phyloP scores from a whole-genome alignment of 2,329 filamentous ascomycete genomes.

The Colletotrichum karsti region DNA sequence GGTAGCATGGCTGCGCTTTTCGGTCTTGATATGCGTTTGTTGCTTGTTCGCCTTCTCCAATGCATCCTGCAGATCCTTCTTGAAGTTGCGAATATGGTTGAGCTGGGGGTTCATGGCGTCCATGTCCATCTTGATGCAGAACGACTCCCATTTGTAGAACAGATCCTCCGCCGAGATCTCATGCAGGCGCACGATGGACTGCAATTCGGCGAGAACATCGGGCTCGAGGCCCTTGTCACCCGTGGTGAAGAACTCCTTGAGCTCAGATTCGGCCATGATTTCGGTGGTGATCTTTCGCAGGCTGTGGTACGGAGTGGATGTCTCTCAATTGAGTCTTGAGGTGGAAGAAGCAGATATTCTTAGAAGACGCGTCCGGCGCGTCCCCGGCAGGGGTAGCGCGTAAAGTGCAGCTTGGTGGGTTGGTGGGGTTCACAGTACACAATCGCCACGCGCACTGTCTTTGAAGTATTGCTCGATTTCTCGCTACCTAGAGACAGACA shows the following conservation, averaged over 20 bases:
- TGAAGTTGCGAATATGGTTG: slow-evolving; percentile 78
- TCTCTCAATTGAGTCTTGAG: background rate
- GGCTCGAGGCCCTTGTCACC: slow-evolving; percentile 69
- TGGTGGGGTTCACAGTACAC: too few species aligned
- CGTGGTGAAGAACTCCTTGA: slow-evolving; percentile 63
- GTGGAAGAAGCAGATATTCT: background rate
- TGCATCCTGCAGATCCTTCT: slow-evolving; percentile 85
- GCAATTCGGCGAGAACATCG: slow-evolving; percentile 83
- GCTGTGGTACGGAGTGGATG: background rate
- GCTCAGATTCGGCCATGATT: slow-evolving; percentile 39
- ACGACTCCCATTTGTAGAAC: slow-evolving; percentile 99
- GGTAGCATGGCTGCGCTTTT: slow-evolving; percentile 70
- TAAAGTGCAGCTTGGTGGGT: slow-evolving; percentile 13
- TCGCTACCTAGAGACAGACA: too few species aligned
- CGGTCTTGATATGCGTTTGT: slow-evolving; percentile 67
- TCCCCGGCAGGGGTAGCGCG: slow-evolving; percentile 1
- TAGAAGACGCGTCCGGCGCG: slow-evolving; percentile 15
- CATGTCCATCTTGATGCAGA: slow-evolving; percentile 91
- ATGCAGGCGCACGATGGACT: slow-evolving; percentile 87
- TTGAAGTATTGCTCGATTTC: too few species aligned
- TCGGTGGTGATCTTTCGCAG: background rate
- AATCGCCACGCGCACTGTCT: too few species aligned
- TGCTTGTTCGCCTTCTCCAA: slow-evolving; percentile 78
- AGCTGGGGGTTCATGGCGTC: slow-evolving; percentile 79
- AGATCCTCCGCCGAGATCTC: slow-evolving; percentile 84